phyloP scores from a whole-genome alignment of 352 stramenopile genomes.

The Phytophthora boehmeriae region DNA sequence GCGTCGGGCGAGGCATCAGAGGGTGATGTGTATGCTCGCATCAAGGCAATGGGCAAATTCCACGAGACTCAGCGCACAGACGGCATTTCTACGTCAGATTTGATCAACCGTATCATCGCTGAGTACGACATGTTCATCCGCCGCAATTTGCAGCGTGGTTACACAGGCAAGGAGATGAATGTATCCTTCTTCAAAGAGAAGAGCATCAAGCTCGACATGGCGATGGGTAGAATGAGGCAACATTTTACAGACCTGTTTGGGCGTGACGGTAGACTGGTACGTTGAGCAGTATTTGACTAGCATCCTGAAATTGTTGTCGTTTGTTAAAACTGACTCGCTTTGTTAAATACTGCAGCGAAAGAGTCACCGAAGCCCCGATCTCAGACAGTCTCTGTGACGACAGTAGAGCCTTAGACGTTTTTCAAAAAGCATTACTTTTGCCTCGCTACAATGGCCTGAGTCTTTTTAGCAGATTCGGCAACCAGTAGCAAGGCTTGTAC shows the following conservation, averaged over 20 bases:
- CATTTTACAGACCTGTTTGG: constrained; percentile 29
- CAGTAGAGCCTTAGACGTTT: constrained; percentile 1
- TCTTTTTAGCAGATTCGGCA: constrained; percentile 33
- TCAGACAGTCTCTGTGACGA: constrained; percentile 1
- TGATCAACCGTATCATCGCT: constrained; percentile 91
- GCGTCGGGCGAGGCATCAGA: constrained; percentile 71
- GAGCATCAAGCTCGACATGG: constrained; percentile 83
- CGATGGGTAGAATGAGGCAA: constrained; percentile 61
- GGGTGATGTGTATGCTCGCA: constrained; percentile 85
- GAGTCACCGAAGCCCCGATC: not conserved
- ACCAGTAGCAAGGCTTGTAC: constrained; percentile 44
- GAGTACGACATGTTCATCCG: constrained; percentile 94
- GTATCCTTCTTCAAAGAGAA: constrained; percentile 87
- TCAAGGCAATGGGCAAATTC: constrained; percentile 90
- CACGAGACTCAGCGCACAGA: constrained; percentile 85
- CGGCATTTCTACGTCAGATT: constrained; percentile 88
- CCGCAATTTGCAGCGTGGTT: constrained; percentile 87
- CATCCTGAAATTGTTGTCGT: not conserved
- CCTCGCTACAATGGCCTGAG: constrained; percentile 30
- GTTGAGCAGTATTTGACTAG: not conserved
- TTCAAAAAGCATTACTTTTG: not conserved
- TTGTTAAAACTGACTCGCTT: not conserved
- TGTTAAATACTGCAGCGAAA: constrained; percentile 1
- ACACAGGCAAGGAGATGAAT: constrained; percentile 93
- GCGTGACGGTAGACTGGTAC: constrained; percentile 17